Base-by-base conservation (phyloP, 495 filamentous ascomycete species). In the Penicillium verhagenii region DNA sequence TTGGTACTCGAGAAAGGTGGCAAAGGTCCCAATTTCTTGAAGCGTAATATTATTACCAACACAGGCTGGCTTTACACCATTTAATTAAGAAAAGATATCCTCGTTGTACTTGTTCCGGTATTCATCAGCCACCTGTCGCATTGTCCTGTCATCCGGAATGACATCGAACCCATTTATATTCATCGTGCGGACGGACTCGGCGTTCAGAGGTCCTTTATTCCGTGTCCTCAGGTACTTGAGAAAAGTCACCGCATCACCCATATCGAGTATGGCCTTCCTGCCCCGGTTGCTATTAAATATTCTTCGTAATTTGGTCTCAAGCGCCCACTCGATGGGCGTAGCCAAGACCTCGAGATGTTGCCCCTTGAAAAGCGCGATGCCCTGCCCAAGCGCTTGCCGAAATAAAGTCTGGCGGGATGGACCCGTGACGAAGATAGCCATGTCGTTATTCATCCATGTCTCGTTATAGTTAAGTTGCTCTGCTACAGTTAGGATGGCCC, bases 1-100 rank as follows among this genome's bases (percentile, higher is more conserved):
- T 40, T 70, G 13, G 59, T 70, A 2, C 63, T 72, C 0, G 67
- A 72, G 29, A 37, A 48, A 10, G 39, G 45, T n/a, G 67, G 69
- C 0, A 52, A 62, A 25, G 50, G 39, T 25, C 42, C 19, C 8
- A 62, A 56, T 28, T 72, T 72, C 56, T 61, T 59, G 0, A n/a
- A 53, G 18, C 51, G 67, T n/a, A 70, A 70, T 48, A 69, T 72
- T 20, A 52, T 72, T 10, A 68, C 67, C 3, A 59, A 68, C 31
- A 70, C 67, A 1, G 65, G 69, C n/a, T 59, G 53, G 23, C 58
- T 70, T 38, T 68, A 68, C 35, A 72, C 69, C 1, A 50, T 70
- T 18, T 63, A 60, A 39, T n/a, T 8, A 33, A 33, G 3, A 11
- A 50, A 63, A 65, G 14, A 52, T 44, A 3, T 68, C 63, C 38